Base-by-base conservation (phyloP, 352 stramenopile genomes). In the Phytophthora litchii region DNA sequence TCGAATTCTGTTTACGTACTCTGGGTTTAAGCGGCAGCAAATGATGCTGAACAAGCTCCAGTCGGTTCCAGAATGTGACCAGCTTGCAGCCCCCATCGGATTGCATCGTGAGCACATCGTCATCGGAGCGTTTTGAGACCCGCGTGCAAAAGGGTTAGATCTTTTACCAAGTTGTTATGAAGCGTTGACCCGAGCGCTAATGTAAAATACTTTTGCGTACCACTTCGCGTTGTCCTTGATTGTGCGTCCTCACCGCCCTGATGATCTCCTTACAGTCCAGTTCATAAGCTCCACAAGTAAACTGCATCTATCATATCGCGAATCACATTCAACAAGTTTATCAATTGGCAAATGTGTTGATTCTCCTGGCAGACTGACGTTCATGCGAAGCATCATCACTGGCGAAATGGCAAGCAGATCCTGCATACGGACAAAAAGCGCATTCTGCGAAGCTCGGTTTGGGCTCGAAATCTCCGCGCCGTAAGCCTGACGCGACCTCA, bases 371-470 rank as follows among this genome's bases (percentile, higher is more conserved):
- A 38, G 41, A 42, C 47, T 62, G 47, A 44, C 41, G 17, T 51
- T 64, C 38, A n/a, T 46, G 49, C 6, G 19, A 60, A 7, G 61
- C 66, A 13, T 60, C 45, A 40, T 75, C 66, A 8, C 35, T 59
- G 7, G 66, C 55, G 16, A 69, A 70, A 35, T 76, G 76, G 53
- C 78, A 88, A 0, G 68, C 84, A 27, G 80, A 92, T 3, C 57
- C 70, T 29, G 78, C 80, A 54, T 80, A 94, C 27, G 85, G 72
- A 66, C 85, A 94, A 60, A 90, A 91, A 4, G 67, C 65, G 19
- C 85, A 94, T 54, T 83, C 77, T 20, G 80, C 70, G 42, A 76
- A 94, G 19, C 70, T 75, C 2, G 85, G 85, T 23, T 49, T 80
- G 0, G 80, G 70, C 7, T 72, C 48, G 23, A 94, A 94, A 35